Evolutionary conservation across 441 rosid species (phyloP).

Genomic region (Dalechampia spathulata): DNA sequence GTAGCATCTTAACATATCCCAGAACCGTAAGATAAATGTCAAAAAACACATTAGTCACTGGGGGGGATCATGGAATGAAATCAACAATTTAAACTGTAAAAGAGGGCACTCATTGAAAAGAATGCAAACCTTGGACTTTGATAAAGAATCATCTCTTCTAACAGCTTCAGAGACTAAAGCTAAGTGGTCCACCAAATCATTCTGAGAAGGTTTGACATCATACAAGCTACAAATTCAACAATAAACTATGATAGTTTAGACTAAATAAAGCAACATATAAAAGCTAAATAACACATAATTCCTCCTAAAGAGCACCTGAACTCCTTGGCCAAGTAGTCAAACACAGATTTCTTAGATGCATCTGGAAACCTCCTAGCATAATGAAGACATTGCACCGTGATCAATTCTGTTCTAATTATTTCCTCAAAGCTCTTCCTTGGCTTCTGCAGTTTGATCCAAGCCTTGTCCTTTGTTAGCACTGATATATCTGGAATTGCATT

Average conservation of each 20-base stretch:
- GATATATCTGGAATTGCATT: conserved; percentile 45
- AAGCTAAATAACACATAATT: not conserved
- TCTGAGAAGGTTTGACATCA: conserved; percentile 62
- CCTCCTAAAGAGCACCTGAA: conserved; percentile 38
- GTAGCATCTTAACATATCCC: no score
- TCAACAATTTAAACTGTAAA: no score
- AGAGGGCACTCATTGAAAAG: no score
- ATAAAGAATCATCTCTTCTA: conserved; percentile 42
- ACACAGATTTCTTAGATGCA: conserved; percentile 43
- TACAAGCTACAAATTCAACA: conserved; percentile 39
- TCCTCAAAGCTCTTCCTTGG: conserved; percentile 71
- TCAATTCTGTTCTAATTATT: conserved; percentile 42
- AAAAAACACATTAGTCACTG: no score
- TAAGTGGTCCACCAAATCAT: conserved; percentile 70
- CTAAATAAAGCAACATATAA: conserved; percentile 4
- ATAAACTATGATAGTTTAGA: conserved; percentile 2
- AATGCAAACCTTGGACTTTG: conserved; percentile 56
- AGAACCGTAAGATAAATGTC: no score
- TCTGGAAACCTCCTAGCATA: conserved; percentile 48
- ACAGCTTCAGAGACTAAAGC: conserved; percentile 55
- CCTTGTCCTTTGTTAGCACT: conserved; percentile 51
- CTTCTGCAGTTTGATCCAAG: conserved; percentile 61
- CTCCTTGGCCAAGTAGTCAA: conserved; percentile 49
- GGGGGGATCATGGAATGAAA: no score
- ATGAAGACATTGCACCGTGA: conserved; percentile 55